Percentiles rank a stretch among this genome's conserved stretches.
These are phyloP conservation scores for Limonium bicolor DNA, from an alignment of 148 eudicot genomes.

Conservation along the genomic window DNA sequence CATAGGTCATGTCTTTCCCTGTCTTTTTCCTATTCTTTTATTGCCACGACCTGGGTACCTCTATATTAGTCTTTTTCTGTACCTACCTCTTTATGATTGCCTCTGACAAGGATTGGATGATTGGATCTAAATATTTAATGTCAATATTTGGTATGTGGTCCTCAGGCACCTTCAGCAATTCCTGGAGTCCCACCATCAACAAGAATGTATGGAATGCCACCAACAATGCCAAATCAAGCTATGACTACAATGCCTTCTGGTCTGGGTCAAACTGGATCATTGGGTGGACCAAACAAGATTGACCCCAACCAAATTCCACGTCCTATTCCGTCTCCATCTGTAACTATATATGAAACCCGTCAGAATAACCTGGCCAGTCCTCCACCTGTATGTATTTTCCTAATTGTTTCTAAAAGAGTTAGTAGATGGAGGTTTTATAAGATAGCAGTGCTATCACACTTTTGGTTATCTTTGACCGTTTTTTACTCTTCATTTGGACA, in stretches of 20 bases:
- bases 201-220: conserved; percentile 67
- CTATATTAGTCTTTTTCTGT: no score
- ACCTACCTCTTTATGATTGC: no score
- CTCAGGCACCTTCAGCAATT: conserved; percentile 44
- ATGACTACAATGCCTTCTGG: conserved; percentile 46
- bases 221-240: conserved; percentile 45
- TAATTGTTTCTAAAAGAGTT: background rate
- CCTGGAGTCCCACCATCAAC: conserved; percentile 62
- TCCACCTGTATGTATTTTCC: conserved; percentile 63
- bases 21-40: no score
- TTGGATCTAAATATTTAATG: no score
- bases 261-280: conserved; percentile 46
- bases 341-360: conserved; percentile 79
- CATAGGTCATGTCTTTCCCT: no score
- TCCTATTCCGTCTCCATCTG: conserved; percentile 50
- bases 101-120: no score
- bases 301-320: conserved; percentile 98
- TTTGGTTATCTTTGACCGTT: no score
- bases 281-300: conserved; percentile 55
- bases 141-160: no score
- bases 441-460: no score
- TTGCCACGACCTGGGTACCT: no score
- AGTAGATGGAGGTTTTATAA: no score
- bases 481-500: no score
- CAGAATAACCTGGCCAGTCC: conserved; percentile 83